Evolutionary conservation across 257 asterid genomes (phyloP), one percentile per base, ranked within the genome.

Genomic region (Nicotiana benthamiana): DNA sequence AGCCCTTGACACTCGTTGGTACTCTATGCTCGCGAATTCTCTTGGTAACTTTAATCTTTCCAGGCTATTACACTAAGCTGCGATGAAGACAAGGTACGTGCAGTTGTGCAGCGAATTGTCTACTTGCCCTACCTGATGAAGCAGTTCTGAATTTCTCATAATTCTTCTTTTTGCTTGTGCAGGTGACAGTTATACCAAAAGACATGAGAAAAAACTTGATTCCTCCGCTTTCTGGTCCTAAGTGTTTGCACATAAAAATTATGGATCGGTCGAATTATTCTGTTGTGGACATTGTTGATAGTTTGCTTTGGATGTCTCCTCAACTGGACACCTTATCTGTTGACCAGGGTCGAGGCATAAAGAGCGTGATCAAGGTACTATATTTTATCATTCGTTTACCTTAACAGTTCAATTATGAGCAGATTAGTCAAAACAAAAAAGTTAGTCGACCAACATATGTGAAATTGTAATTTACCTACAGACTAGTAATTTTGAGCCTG

Each of bases 11-110:
- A 68, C 77, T 20, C 11, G 20, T 20, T n/a, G 60, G 40, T 17
- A 36, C 56, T 34, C 26, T 24, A 70, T 57, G 59, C 24, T 80
- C 46, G 22, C 32, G 40, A 60, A 70, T 32, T 80, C 36, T 57
- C 72, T 70, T 80, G 48, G 17, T 52, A 80, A 80, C 59, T 53
- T 80, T 70, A 26, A 57, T 80, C 18, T 56, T 36, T 80, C 74
- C 79, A 70, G 22, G 57, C 52, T 7, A 36, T 70, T 51, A 36
- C 16, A 57, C 30, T 80, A 43, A 3, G 17, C 17, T 61, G 32
- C 0, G 24, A 53, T 0, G 3, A 4, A 11, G 32, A 59, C 0
- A 10, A 16, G 32, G 59, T 22, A 64, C 64, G 62, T 34, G 6
- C 26, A 61, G 17, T 20, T 53, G 62, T 34, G 6, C 26, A 61